Evolutionary conservation across 768 basidiomycete genomes (phyloP), one percentile per base, ranked within the genome.

Genomic region (Amanita rubescens): DNA sequence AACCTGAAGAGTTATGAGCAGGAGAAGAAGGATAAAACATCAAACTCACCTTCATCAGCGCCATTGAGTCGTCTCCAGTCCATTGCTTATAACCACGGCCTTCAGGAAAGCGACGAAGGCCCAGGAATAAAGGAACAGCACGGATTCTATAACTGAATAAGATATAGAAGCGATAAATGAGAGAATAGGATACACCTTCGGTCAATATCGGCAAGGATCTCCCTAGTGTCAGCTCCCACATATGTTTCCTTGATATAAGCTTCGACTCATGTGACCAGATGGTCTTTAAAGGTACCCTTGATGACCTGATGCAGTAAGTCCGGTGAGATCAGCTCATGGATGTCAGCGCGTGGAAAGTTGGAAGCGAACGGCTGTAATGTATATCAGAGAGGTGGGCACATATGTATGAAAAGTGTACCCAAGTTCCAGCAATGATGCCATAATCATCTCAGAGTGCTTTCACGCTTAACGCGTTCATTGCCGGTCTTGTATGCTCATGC

Each of bases 41-140:
- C n/a, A n/a, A n/a, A n/a, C n/a, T n/a, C n/a, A n/a, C n/a, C 60
- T 67, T 67, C 62, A 67, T 67, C 1, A 66, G 51, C 11, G 56
- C 63, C 45, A 65, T 66, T 5, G 62, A 67, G 30, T 67, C 62
- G 32, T 67, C 55, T 0, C 64, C 63, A 38, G 27, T 30, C 27
- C 27, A 30, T 30, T 30, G 27, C 8, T 30, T 30, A 8, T 63
- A 64, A 32, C 51, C 44, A 1, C 41, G 48, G 8, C 63, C 63
- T 51, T 60, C 51, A 6, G 58, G 57, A 48, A 64, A 64, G 22
- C 43, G 25, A 1, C 30, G 42, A 5, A 59, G 30, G 1, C 56
- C 56, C 10, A 53, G 48, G 43, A 45, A 59, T 2, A 49, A 10
- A 3, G 58, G 53, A 1, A 52, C 48, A 7, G 37, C 53, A 2